Evolutionary conservation across 495 filamentous ascomycete genomes (phyloP), one percentile per base, ranked within the genome.

Genomic region (Patellaria atrata): DNA sequence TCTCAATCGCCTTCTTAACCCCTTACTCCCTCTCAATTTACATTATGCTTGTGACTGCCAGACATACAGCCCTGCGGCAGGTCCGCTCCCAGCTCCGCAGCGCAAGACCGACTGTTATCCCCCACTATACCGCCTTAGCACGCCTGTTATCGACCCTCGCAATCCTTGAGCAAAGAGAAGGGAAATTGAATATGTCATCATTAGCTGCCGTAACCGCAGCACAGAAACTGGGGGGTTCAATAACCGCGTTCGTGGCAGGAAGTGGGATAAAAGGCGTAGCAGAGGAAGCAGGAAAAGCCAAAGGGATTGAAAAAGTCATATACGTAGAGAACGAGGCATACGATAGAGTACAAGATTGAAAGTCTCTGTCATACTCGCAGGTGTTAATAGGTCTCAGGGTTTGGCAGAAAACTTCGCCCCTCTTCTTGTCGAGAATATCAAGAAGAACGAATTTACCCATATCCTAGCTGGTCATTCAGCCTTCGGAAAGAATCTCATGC

Each of bases 331-430:
- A 82, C 58, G 73, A 63, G 32, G 79, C 79, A 22, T 97, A 97
- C 52, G 84, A 94, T 57, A 93, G 85, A 73, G 84, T 87, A 44
- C 13, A 34, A 8, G 28, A 14, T 14, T 26, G n/a, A n/a, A n/a
- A n/a, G n/a, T n/a, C n/a, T n/a, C n/a, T 30, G 28, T 1, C 8
- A 18, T 8, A 7, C 10, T 19, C 15, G 4, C 8, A 4, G 16
- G 18, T 18, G 32, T 22, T 37, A 27, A 32, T 33, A 0, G 3
- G 10, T 15, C 14, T 32, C 33, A 94, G 85, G 81, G 82, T 17
- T 71, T 97, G 3, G 77, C 89, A 17, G 89, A 97, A 62, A 97
- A 85, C 65, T 96, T 67, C 51, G 87, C 87, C n/a, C 80, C 85
- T 24, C 62, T 97, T 19, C 67, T 97, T 13, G 81, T 81, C 17